Evolutionary conservation across 371 early-diverging fungal genomes (phyloP).

Genomic region (Haplosporangium sp.): DNA sequence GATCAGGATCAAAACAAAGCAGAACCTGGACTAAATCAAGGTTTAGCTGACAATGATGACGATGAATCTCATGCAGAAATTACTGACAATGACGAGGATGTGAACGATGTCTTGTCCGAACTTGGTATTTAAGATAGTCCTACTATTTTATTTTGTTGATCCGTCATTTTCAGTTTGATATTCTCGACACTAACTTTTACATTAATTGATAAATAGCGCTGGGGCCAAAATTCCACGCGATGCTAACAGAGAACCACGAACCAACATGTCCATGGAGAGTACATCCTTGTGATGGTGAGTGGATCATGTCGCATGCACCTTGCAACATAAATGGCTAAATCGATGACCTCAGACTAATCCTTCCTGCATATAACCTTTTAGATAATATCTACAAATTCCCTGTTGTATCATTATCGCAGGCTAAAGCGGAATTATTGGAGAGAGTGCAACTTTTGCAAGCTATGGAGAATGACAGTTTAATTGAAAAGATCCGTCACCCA

Average conservation of each 20-base stretch:
- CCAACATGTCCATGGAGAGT: constrained; percentile 41
- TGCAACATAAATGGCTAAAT: background rate
- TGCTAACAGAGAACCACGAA: constrained; percentile 40
- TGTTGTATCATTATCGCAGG: constrained; percentile 34
- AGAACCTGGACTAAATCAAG: background rate
- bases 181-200: background rate
- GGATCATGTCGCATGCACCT: background rate
- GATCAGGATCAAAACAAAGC: constrained; percentile 5
- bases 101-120: background rate
- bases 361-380: background rate
- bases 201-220: constrained; percentile 13
- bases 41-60: background rate
- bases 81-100: constrained; percentile 4
- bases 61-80: background rate
- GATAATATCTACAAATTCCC: constrained; percentile 51
- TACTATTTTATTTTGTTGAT: background rate
- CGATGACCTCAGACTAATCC: background rate
- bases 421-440: constrained; percentile 28
- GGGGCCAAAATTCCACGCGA: constrained; percentile 43
- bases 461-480: constrained; percentile 10
- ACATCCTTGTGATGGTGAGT: constrained; percentile 52
- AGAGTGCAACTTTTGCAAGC: constrained; percentile 12
- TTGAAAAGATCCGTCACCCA: constrained; percentile 33
- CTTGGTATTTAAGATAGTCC: constrained; percentile 29
- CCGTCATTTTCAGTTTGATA: background rate